A percentile compares a stretch with the other conserved stretches of the same genome.
Conservation (phyloP, 2,329 filamentous ascomycete species). For the Dactylellina parvicollis region DNA sequence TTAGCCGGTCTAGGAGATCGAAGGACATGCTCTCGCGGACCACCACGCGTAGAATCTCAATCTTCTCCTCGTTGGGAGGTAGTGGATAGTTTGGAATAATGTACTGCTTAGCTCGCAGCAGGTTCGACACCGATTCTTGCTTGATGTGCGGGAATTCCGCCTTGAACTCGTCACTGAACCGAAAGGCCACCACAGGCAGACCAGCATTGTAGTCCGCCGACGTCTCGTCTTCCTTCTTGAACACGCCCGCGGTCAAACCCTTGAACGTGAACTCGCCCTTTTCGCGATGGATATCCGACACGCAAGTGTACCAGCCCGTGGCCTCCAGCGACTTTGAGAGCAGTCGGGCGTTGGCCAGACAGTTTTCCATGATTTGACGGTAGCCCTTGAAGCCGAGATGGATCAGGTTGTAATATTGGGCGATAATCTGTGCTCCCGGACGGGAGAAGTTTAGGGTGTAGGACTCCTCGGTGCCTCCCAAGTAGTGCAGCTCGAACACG, state of each 20-base stretch:
- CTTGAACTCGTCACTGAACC: slow-evolving; percentile 71
- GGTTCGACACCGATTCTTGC: slow-evolving; percentile 71
- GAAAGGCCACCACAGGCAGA: slow-evolving; percentile 75
- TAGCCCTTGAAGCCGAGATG: slow-evolving; percentile 75
- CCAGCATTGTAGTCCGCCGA: slow-evolving; percentile 69
- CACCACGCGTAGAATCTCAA: slow-evolving; percentile 74
- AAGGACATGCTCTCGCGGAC: slow-evolving; percentile 74
- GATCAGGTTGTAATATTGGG: slow-evolving; percentile 78
- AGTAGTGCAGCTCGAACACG: slow-evolving; percentile 76
- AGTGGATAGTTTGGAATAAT: slow-evolving; percentile 77
- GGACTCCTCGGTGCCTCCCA: slow-evolving; percentile 76
- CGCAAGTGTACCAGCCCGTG: slow-evolving; percentile 73
- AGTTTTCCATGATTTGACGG: slow-evolving; percentile 73
- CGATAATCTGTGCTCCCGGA: slow-evolving; percentile 75
- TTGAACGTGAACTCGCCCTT: slow-evolving; percentile 59
- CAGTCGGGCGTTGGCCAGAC: slow-evolving; percentile 71
- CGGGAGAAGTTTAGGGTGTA: slow-evolving; percentile 79
- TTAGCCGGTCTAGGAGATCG: slow-evolving; percentile 72
- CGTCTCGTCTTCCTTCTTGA: slow-evolving; percentile 59
- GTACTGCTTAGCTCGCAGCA: slow-evolving; percentile 74
- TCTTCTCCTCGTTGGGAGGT: slow-evolving; percentile 70
- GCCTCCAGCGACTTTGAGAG: slow-evolving; percentile 72
- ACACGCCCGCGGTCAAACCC: slow-evolving; percentile 48
- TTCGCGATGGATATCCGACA: slow-evolving; percentile 73
- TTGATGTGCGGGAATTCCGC: slow-evolving; percentile 71